Base-by-base conservation (phyloP, 441 rosid species). In the Populus trichocarpa region DNA sequence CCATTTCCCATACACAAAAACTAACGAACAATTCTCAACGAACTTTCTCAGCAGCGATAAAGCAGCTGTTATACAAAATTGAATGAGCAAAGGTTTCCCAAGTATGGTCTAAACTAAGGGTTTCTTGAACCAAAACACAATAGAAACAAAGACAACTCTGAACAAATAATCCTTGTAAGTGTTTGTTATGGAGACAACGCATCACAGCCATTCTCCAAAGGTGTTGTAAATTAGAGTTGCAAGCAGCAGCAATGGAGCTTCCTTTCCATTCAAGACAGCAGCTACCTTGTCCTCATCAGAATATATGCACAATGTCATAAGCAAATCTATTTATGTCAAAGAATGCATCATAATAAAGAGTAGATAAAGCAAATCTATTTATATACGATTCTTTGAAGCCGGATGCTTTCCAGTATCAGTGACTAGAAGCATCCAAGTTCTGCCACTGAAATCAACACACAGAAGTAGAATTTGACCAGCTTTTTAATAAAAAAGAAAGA, bases 271-370 rank as follows among this genome's bases (percentile, higher is more conserved):
- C 38, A 3, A 42, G 33, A 66, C 40, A 6, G 66, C 69, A 26
- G 63, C 69, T 65, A 5, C 70, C 53, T 73, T 82, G 4, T 91
- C 72, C 57, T 77, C 83, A 5, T 91, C 87, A 92, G 90, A 96
- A 96, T 82, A 94, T 96, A 81, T 96, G 98, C 83, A 96, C 96
- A 14, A 90, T 86, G 80, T 96, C 99, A 59, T 94, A 94, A 2
- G 97, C 99, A 83, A 96, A 92, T 88, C 98, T 96, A 64, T 82
- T 81, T 57, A 12, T 0, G 87, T 91, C 80, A 91, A 94, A 79
- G 88, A 84, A 88, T 81, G 25, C 65, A 73, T 57, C 75, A 38
- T 67, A 61, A 66, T 57, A 66, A 25, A 78, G 35, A 53, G 42
- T 6, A 11, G 33, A 50, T 8, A 38, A 30, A 67, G 28, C 23